Conservation (phyloP, 192 early-diverging fungal species). For the Gigaspora rosea region DNA sequence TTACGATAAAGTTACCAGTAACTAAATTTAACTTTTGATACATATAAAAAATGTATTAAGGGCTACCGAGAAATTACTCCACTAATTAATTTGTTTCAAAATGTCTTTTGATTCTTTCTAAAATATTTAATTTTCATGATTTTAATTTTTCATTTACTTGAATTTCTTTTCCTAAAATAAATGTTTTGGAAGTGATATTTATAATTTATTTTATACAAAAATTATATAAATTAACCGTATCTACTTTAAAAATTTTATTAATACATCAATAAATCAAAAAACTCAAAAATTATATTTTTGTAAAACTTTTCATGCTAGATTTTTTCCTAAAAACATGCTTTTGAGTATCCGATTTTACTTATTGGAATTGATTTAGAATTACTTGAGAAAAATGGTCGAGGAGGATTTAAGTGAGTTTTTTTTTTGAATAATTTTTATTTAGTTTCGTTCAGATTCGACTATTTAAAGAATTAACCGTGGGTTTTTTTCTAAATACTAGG, state of each 20-base stretch:
- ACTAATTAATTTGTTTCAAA: no score
- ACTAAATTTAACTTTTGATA: no score
- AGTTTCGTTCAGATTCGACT: not conserved
- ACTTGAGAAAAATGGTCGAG: constrained; percentile 7
- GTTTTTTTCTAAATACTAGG: not conserved
- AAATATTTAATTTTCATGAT: not conserved
- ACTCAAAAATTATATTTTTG: constrained; percentile 16
- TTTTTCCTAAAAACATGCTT: constrained; percentile 48
- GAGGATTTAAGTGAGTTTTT: not conserved
- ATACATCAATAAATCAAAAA: no score
- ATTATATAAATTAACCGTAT: not conserved
- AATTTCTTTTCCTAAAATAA: not conserved
- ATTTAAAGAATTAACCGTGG: not conserved
- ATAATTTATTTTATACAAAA: not conserved
- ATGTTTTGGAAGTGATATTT: not conserved
- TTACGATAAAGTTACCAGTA: no score
- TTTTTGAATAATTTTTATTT: not conserved
- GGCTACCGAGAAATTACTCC: no score
- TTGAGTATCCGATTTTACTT: constrained; percentile 58
- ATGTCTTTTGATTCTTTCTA: no score
- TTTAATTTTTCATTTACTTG: not conserved
- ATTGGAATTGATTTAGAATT: constrained; percentile 38
- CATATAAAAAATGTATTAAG: no score
- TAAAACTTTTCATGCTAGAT: constrained; percentile 49
- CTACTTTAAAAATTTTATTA: not conserved